A percentile compares a stretch with the other conserved stretches of the same genome.
Evolutionary conservation across 2,329 filamentous ascomycete species (phyloP).

Genomic region (Venturiaceae sp.): DNA sequence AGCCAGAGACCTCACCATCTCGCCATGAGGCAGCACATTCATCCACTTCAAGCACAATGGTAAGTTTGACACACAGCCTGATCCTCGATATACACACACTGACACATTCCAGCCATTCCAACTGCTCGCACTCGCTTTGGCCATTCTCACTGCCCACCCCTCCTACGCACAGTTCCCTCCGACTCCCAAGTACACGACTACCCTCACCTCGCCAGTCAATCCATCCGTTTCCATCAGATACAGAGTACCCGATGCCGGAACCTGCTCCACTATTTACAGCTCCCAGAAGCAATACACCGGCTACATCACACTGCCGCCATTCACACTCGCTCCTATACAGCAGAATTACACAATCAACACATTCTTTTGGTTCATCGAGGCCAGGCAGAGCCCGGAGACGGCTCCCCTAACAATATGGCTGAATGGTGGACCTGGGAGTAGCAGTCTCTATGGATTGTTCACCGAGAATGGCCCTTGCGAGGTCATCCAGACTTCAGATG

Average conservation of each 20-base stretch:
- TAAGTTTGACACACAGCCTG: not conserved
- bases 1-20: not conserved
- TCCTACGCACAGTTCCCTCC: slow-evolving; percentile 28
- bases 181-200: slow-evolving; percentile 33
- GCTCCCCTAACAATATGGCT: slow-evolving; percentile 51
- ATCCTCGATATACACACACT: not conserved
- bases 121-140: slow-evolving; percentile 6
- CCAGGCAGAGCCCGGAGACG: slow-evolving; percentile 40
- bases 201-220: slow-evolving; percentile 53
- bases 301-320: slow-evolving; percentile 54
- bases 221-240: slow-evolving; percentile 57
- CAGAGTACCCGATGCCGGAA: slow-evolving; percentile 49
- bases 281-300: slow-evolving; percentile 61
- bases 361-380: slow-evolving; percentile 58
- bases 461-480: slow-evolving; percentile 44
- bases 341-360: slow-evolving; percentile 51
- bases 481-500: slow-evolving; percentile 31
- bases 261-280: slow-evolving; percentile 55
- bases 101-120: slow-evolving; percentile 3
- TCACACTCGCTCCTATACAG: slow-evolving; percentile 32
- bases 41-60: not conserved
- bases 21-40: not conserved
- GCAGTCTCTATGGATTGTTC: slow-evolving; percentile 56
- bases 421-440: slow-evolving; percentile 57
- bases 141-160: not conserved